phyloP scores from a whole-genome alignment of 805 yeast genomes.

The Ogataea paradorogensis region DNA sequence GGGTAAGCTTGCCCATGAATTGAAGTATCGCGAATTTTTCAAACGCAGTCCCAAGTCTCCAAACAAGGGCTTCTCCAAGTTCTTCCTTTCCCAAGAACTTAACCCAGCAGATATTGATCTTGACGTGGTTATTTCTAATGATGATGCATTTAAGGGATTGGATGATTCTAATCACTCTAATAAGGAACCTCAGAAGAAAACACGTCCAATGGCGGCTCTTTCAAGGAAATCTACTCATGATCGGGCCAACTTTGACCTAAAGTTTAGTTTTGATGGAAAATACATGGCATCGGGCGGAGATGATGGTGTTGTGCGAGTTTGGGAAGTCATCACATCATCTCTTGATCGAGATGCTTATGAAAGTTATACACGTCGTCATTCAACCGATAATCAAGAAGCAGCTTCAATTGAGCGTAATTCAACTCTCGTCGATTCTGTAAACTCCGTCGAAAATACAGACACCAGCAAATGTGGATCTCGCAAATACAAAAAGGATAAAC shows the following conservation, averaged over 20 bases:
- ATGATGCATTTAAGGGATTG: constrained; percentile 5
- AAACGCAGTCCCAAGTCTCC: constrained; percentile 43
- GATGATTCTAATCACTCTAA: constrained; percentile 4
- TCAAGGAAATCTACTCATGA: constrained; percentile 17
- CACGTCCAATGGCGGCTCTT: neutral
- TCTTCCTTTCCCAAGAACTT: constrained; percentile 68
- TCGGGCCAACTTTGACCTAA: constrained; percentile 67
- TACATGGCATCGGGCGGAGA: constrained; percentile 83
- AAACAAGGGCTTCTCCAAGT: constrained; percentile 45
- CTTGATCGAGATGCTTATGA: constrained; percentile 47
- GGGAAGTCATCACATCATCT: constrained; percentile 79
- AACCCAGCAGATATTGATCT: constrained; percentile 21
- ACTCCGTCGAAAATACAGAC: constrained; percentile 1
- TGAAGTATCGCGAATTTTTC: constrained; percentile 53
- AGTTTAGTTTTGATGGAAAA: constrained; percentile 77
- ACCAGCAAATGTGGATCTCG: constrained; percentile 6
- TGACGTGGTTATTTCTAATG: constrained; percentile 1
- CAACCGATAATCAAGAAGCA: constrained; percentile 9
- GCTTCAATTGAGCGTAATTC: constrained; percentile 17
- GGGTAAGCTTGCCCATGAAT: constrained; percentile 43
- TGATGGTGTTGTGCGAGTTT: constrained; percentile 62
- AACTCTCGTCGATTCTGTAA: constrained; percentile 11
- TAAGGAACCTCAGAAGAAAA: constrained; percentile 9
- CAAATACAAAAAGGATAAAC: constrained; percentile 14
- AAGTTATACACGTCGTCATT: neutral